Conservation (phyloP, 208 protist species). For the Trypanosoma cruzi region DNA sequence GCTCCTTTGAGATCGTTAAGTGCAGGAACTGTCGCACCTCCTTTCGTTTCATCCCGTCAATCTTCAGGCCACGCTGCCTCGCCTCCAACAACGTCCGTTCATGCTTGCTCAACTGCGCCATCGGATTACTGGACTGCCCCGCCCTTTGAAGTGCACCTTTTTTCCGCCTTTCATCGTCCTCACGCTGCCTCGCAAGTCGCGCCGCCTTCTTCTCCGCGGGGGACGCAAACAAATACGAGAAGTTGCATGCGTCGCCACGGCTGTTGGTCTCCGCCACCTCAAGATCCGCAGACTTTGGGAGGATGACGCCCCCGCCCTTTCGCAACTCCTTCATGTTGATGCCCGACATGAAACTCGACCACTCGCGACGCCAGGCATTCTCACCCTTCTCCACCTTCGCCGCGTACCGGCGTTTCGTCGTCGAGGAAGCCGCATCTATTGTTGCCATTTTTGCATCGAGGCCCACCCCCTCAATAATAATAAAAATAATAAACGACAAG, state of each 20-base stretch:
- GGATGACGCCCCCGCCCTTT: conserved; percentile 57
- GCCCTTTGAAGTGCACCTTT: conserved; percentile 17
- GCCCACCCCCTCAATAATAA: not conserved
- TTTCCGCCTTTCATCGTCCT: conserved; percentile 36
- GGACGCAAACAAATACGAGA: conserved; percentile 85
- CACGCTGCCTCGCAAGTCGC: conserved; percentile 43
- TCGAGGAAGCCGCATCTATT: conserved; percentile 11
- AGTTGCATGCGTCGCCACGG: conserved; percentile 36
- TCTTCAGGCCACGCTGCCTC: conserved; percentile 56
- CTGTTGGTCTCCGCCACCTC: conserved; percentile 34
- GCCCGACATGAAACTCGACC: conserved; percentile 87
- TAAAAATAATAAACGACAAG: conserved; percentile 16
- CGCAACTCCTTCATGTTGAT: conserved; percentile 72
- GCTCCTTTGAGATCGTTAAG: conserved; percentile 71
- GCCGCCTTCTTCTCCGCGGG: conserved; percentile 71
- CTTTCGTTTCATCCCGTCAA: conserved; percentile 89
- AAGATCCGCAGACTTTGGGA: conserved; percentile 63
- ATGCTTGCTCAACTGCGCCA: conserved; percentile 73
- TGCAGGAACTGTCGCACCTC: conserved; percentile 72
- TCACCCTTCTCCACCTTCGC: conserved; percentile 77
- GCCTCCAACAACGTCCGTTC: conserved; percentile 66
- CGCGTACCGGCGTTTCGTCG: conserved; percentile 61
- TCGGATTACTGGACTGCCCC: conserved; percentile 25
- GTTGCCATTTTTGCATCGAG: conserved; percentile 20
- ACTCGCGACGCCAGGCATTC: conserved; percentile 83